These are phyloP conservation scores for Cryphonectria parasitica DNA, from an alignment of 2,329 filamentous ascomycete genomes.

Conservation along the genomic window DNA sequence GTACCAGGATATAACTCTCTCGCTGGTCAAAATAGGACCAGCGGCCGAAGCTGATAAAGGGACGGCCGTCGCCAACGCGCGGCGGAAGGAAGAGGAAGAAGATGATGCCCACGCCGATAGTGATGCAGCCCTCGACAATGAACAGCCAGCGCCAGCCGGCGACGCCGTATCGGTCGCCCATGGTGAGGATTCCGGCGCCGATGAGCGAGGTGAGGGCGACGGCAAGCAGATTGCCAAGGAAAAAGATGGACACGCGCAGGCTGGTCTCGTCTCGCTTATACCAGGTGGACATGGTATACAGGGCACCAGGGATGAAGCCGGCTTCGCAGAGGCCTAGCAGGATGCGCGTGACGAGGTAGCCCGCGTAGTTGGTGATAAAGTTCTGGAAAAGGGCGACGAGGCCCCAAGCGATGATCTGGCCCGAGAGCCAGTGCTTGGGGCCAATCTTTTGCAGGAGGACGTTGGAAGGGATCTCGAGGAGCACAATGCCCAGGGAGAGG, in stretches of 20 bases:
- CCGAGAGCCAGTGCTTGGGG: conserved; percentile 41
- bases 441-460: conserved; percentile 40
- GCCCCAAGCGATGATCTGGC: conserved; percentile 45
- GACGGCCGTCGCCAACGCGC: conserved; percentile 40
- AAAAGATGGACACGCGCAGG: conserved; percentile 46
- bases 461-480: conserved; percentile 53
- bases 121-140: conserved; percentile 37
- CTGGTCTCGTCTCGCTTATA: conserved; percentile 47
- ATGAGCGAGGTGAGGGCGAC: conserved; percentile 39
- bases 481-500: conserved; percentile 52
- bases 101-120: conserved; percentile 38
- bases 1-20: conserved; percentile 46
- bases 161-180: conserved; percentile 34
- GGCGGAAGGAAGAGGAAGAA: conserved; percentile 40
- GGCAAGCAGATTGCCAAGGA: conserved; percentile 36
- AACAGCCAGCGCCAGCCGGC: conserved; percentile 53
- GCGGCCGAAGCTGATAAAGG: conserved; percentile 40
- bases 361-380: conserved; percentile 39
- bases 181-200: conserved; percentile 33
- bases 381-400: conserved; percentile 46
- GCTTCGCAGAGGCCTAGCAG: conserved; percentile 37
- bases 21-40: conserved; percentile 49
- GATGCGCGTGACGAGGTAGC: conserved; percentile 31
- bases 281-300: conserved; percentile 46
- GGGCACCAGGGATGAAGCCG: conserved; percentile 43